phyloP scores from a whole-genome alignment of 805 yeast species.

The Candida palmyrensis region DNA sequence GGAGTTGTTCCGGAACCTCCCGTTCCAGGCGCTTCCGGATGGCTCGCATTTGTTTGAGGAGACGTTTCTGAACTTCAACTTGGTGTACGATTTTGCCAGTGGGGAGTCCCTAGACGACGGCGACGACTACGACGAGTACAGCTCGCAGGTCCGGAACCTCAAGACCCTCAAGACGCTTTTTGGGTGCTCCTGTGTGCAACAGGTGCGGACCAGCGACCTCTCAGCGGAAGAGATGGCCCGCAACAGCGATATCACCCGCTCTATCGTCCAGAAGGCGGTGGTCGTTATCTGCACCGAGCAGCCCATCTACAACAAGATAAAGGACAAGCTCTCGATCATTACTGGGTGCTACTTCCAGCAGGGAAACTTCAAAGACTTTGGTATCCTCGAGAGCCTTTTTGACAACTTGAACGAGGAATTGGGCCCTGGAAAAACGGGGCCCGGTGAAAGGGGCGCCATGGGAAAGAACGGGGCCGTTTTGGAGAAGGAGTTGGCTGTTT shows the following conservation, averaged over 20 bases:
- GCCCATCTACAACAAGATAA: slow-evolving; percentile 84
- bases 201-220: slow-evolving; percentile 61
- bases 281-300: slow-evolving; percentile 74
- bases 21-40: slow-evolving; percentile 95
- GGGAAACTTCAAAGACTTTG: slow-evolving; percentile 65
- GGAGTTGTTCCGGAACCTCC: slow-evolving; percentile 74
- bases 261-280: slow-evolving; percentile 86
- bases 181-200: slow-evolving; percentile 92
- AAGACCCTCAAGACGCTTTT: slow-evolving; percentile 58
- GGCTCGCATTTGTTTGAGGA: slow-evolving; percentile 94
- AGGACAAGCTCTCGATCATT: slow-evolving; percentile 84
- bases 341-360: slow-evolving; percentile 85
- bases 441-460: slow-evolving; percentile 22
- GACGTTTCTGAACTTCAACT: slow-evolving; percentile 85
- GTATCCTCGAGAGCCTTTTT: slow-evolving; percentile 62
- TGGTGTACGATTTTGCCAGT: slow-evolving; percentile 59
- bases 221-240: slow-evolving; percentile 37
- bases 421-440: slow-evolving; percentile 27
- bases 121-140: slow-evolving; percentile 25
- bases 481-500: background rate
- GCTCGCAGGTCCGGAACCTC: slow-evolving; percentile 32
- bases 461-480: slow-evolving; percentile 4
- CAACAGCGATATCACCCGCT: slow-evolving; percentile 67
- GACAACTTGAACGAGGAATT: slow-evolving; percentile 50
- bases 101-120: slow-evolving; percentile 42